Base-by-base conservation (phyloP, 768 basidiomycete species). In the Termitomyces titanicus region DNA sequence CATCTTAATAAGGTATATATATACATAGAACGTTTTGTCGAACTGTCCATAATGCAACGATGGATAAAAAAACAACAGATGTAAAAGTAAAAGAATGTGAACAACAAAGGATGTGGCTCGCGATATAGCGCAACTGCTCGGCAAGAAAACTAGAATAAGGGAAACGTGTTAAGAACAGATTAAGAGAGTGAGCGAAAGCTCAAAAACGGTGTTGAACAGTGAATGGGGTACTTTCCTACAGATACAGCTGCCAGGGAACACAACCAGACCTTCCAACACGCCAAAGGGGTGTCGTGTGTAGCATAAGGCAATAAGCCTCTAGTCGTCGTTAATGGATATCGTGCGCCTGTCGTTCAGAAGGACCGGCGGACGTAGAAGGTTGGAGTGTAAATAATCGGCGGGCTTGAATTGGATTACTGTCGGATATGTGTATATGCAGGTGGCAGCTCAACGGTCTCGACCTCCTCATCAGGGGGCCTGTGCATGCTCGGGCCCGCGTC, bases 361-460 rank as follows among this genome's bases (percentile, higher is more conserved):
- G 15, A 18, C 22, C 33, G 24, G 18, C 12, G 9, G 34, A 37
- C 13, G 37, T 24, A 12, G 3, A 24, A 45, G 37, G 37, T 37
- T 17, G n/a, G 29, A 2, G 2, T 46, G 6, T 10, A 46, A 1
- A 31, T 31, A 15, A 22, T 34, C n/a, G 3, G 31, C 9, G 15
- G 12, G 20, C 20, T 3, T 7, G 11, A 25, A 48, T 15, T 10
- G 10, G 27, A 46, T 65, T 49, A 63, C 22, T 61, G 74, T 55
- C 70, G 68, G 47, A 92, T 74, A 57, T 88, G 81, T 25, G 86
- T 89, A 68, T 93, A 93, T 29, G 89, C 89, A 2, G 90, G 90
- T 13, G 90, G 90, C 47, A 93, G 76, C 68, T 93, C 91, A 44
- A 93, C 82, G 40, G 89, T 91, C 68, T 89, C 90, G 15, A 80